Conservation (phyloP, 208 protist genomes). For the Borovskyia barvae region DNA sequence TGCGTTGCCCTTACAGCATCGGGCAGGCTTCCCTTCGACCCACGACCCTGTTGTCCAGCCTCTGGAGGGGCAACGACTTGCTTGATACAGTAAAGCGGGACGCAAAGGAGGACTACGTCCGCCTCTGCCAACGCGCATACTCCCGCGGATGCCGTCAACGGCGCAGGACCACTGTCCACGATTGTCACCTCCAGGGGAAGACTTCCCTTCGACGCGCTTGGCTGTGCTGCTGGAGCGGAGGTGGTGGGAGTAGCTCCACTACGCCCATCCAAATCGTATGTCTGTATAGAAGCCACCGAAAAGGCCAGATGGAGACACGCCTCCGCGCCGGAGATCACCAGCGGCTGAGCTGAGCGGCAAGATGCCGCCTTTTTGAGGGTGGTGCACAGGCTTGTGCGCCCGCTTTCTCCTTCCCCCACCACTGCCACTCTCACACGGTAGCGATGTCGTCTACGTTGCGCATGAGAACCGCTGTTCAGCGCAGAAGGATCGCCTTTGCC, state of each 20-base stretch:
- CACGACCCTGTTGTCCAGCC: not conserved
- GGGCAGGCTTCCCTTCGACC: too few species aligned
- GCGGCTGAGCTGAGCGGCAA: not conserved
- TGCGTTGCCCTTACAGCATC: conserved; percentile 5
- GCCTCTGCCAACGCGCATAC: conserved; percentile 6
- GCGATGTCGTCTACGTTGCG: too few species aligned
- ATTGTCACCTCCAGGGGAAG: conserved; percentile 12
- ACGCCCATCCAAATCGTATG: conserved; percentile 4
- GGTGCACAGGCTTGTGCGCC: conserved; percentile 8
- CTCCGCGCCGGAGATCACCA: conserved; percentile 6
- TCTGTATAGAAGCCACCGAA: conserved; percentile 6
- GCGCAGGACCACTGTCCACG: conserved; percentile 10
- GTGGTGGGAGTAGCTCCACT: not conserved
- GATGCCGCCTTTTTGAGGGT: not conserved
- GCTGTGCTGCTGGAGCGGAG: too few species aligned
- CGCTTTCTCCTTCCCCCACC: conserved; percentile 17
- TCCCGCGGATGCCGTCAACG: conserved; percentile 3
- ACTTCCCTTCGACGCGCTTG: not conserved
- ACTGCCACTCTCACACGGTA: conserved; percentile 13
- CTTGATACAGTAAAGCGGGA: conserved; percentile 16
- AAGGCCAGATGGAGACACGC: conserved; percentile 6
- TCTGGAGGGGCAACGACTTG: conserved; percentile 11
- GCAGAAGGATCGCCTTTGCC: not conserved
- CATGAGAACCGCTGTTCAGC: not conserved
- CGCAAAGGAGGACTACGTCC: conserved; percentile 10